These are phyloP conservation scores for Exophiala sideris DNA, from an alignment of 2,329 filamentous ascomycete species.

Conservation along the genomic window DNA sequence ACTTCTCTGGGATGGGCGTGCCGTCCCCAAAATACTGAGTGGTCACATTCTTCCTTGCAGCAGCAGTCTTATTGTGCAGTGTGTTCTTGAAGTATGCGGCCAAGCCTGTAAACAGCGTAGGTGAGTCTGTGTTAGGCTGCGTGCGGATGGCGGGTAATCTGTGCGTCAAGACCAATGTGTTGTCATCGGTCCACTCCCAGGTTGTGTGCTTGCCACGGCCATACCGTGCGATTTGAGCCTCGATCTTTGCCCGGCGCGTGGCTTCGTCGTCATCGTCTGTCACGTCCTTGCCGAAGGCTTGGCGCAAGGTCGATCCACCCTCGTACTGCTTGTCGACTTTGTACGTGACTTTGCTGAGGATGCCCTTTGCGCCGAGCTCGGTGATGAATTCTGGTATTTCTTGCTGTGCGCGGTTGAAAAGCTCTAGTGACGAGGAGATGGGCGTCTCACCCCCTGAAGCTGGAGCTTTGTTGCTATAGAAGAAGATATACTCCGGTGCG, in stretches of 20 bases:
- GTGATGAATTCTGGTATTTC: slow-evolving; percentile 49
- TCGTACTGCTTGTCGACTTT: slow-evolving; percentile 43
- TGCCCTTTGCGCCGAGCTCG: slow-evolving; percentile 44
- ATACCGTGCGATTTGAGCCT: slow-evolving; percentile 49
- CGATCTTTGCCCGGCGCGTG: slow-evolving; percentile 44
- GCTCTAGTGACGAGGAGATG: slow-evolving; percentile 48
- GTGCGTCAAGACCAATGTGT: slow-evolving; percentile 41
- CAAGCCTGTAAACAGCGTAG: slow-evolving; percentile 47
- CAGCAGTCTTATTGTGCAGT: slow-evolving; percentile 23
- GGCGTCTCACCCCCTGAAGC: slow-evolving; percentile 42
- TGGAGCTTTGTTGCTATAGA: slow-evolving; percentile 44
- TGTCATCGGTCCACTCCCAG: slow-evolving; percentile 48
- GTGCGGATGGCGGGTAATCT: slow-evolving; percentile 47
- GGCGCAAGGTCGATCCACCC: slow-evolving; percentile 46
- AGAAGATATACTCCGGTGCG: slow-evolving; percentile 52
- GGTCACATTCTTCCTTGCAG: slow-evolving; percentile 34
- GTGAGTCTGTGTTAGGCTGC: slow-evolving; percentile 45
- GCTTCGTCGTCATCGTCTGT: slow-evolving; percentile 43
- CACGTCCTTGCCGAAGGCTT: slow-evolving; percentile 50
- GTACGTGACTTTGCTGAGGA: slow-evolving; percentile 44
- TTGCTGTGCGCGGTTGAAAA: slow-evolving; percentile 44
- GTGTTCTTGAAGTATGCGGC: slow-evolving; percentile 45
- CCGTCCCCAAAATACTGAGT: slow-evolving; percentile 47
- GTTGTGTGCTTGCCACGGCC: slow-evolving; percentile 45
- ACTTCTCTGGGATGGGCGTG: slow-evolving; percentile 46